Evolutionary conservation across 2,329 filamentous ascomycete genomes (phyloP), one percentile per base, ranked within the genome.

Genomic region (Hypomyces perniciosus): DNA sequence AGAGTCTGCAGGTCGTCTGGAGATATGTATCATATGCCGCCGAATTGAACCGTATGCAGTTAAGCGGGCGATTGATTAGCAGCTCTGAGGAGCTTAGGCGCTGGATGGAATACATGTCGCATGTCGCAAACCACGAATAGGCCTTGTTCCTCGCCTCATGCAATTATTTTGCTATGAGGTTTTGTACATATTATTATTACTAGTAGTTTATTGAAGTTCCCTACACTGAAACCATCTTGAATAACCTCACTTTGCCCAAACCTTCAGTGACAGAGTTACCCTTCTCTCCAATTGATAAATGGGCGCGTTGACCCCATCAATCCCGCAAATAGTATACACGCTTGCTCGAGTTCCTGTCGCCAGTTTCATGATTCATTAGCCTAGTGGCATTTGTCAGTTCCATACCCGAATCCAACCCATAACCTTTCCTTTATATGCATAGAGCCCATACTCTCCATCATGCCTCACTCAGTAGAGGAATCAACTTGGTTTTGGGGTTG

Each of bases 51-150:
- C 10, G 6, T 42, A 42, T 65, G 63, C 62, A 66, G 60, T 57
- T 66, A 66, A 65, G 40, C 57, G 62, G 56, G 20, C 20, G 20
- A 20, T 20, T 20, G 62, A 31, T 52, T 29, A 10, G 8, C 5
- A 37, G 5, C 13, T 37, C 13, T 6, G 10, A 35, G 44, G 43
- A 29, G 35, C 39, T 31, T 26, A 35, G 26, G 4, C 31, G 9
- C 26, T 37, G 38, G 8, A 46, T 49, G 33, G 37, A 39, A 49
- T 6, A 37, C 31, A 6, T n/a, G 13, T 28, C 13, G 28, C n/a
- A 20, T 20, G 20, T 20, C 20, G 20, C 20, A 20, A 20, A 20
- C 20, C 20, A 20, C 20, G 20, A 20, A 20, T 20, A 3, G 20
- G 20, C 3, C 20, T 20, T 20, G 20, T 20, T 20, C 20, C 20